Evolutionary conservation across 2,329 filamentous ascomycete species (phyloP), one percentile per base, ranked within the genome.

Genomic region (Atkinsonella texensis): DNA sequence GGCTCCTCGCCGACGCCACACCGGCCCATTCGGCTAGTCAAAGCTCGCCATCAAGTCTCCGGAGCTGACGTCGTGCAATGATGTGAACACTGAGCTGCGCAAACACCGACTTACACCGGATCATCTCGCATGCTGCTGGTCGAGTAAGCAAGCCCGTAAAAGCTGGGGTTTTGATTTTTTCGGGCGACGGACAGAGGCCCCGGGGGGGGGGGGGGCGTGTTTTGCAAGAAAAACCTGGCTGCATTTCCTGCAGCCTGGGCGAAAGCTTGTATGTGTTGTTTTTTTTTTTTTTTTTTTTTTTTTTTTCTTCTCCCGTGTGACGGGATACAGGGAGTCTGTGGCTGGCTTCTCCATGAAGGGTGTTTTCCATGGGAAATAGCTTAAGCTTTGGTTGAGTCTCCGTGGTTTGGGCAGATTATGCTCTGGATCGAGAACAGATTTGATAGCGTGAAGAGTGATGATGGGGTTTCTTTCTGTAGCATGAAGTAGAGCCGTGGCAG

Each of bases 1-100:
- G 12, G 48, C 48, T 35, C 48, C 33, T 35, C 43, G 48, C 48
- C 35, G 48, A 43, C 39, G 48, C 48, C 48, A 49, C 48, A 49
- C 48, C 48, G 48, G 48, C 31, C 28, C 28, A 31, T 12, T 20
- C 48, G 23, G 40, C 31, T 23, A 49, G n/a, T 17, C 10, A 43
- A 31, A 3, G 17, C n/a, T 13, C n/a, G 2, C 12, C 13, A 18
- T 12, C 12, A 15, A 18, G 6, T 17, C 45, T n/a, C 17, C 45
- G 42, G 20, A 45, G 42, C 31, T 33, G 44, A 9, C 15, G 20
- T 8, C 28, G 28, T 23, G 17, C 20, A 35, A 13, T 9, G 3
- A 45, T 23, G 18, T 17, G 28, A 45, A 45, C 15, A 6, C 43
- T 45, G 43, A 20, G 20, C 20, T 15, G 12, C 8, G 20, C 13